Evolutionary conservation across 2,329 filamentous ascomycete genomes (phyloP), one percentile per base, ranked within the genome.

Genomic region (Fusarium sp.): DNA sequence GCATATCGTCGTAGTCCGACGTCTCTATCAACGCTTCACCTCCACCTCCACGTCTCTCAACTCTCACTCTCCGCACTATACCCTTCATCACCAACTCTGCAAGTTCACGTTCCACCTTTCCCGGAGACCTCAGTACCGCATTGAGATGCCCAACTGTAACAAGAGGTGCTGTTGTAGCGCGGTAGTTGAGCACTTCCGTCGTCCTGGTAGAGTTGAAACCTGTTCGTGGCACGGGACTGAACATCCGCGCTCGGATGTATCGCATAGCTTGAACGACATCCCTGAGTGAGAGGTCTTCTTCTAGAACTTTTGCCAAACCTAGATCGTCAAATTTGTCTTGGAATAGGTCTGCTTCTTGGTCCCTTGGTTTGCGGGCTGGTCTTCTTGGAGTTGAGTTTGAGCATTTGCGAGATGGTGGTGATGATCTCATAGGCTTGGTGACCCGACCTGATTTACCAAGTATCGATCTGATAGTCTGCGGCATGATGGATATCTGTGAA

Each of bases 101-200:
- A 21, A 91, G 83, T 76, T 92, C 91, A 46, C 91, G 83, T 78
- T 93, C 91, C 2, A 88, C 88, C 3, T 81, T 83, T 0, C 90
- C 92, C 3, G 90, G 87, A 4, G 87, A 89, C 12, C 79, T 80
- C 45, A 91, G 83, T 3, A 93, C 78, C 2, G 90, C 86, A 65
- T 90, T 86, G 9, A 94, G 77, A 75, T 94, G 91, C 3, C 89
- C 86, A 21, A 89, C 78, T 1, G 89, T 90, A 7, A 91, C 88
- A 23, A 93, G 81, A 0, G 88, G 88, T 12, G 92, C 90, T 41
- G 92, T 77, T 16, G 79, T 79, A 31, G 78, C 79, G 19, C 90
- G 84, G 75, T 87, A 89, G 65, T 89, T 88, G 54, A 93, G 82
- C 18, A 91, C 80, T 73, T 91, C 86, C 4, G 90, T 83, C 16